Percentiles rank a stretch among this genome's conserved stretches.
phyloP scores from a whole-genome alignment of 495 filamentous ascomycete genomes.

The Trichoderma virens region DNA sequence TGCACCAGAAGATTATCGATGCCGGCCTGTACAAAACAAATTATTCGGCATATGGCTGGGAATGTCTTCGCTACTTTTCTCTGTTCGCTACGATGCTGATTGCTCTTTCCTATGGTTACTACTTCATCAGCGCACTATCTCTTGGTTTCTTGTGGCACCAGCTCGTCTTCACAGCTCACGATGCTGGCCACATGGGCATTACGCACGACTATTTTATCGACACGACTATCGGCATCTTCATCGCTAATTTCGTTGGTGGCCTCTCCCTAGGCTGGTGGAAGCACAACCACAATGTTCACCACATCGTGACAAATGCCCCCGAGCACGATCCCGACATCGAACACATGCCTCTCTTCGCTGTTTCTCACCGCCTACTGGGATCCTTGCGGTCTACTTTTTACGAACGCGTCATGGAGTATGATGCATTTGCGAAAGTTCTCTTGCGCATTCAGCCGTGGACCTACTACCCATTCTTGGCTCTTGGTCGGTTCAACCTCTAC shows the following conservation, averaged over 20 bases:
- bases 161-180: constrained; percentile 89
- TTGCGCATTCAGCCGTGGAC: constrained; percentile 72
- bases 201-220: constrained; percentile 82
- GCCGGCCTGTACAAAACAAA: constrained; percentile 81
- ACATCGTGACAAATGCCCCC: constrained; percentile 92
- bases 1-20: constrained; percentile 60
- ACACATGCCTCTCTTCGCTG: constrained; percentile 91
- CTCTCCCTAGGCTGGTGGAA: constrained; percentile 98
- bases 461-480: constrained; percentile 77
- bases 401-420: constrained; percentile 76
- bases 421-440: constrained; percentile 62
- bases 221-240: constrained; percentile 77
- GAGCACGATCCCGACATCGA: constrained; percentile 98
- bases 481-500: constrained; percentile 93
- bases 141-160: constrained; percentile 92
- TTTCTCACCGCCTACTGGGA: constrained; percentile 77
- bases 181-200: constrained; percentile 96
- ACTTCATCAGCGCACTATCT: constrained; percentile 62
- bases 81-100: constrained; percentile 57
- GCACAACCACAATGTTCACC: constrained; percentile 92
- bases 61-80: constrained; percentile 64
- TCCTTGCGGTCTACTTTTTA: constrained; percentile 82
- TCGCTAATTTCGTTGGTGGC: constrained; percentile 85
- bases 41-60: constrained; percentile 73
- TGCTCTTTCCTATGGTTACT: constrained; percentile 68